Evolutionary conservation across 345 rosid genomes (phyloP).

Genomic region (Balakata baccata): DNA sequence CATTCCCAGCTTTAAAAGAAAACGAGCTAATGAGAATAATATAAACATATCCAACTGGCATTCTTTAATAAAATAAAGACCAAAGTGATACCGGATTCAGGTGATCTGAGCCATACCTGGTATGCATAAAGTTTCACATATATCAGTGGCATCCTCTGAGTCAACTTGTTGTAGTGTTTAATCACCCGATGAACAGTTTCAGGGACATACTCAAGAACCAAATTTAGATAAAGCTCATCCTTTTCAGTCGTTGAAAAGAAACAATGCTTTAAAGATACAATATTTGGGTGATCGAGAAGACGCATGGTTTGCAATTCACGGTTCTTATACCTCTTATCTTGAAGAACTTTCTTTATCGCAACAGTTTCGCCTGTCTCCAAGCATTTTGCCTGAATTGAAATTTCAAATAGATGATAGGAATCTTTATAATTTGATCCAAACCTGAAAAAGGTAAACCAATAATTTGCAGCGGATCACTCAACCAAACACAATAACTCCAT

Average conservation of each 20-base stretch:
- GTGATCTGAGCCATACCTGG: constrained; percentile 48
- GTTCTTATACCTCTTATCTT: constrained; percentile 95
- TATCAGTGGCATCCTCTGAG: constrained; percentile 84
- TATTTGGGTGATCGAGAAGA: constrained; percentile 91
- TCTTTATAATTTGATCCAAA: not conserved
- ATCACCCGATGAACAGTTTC: constrained; percentile 91
- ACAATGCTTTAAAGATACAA: constrained; percentile 85
- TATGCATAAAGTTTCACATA: constrained; percentile 89
- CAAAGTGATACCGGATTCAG: not conserved
- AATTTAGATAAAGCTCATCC: constrained; percentile 91
- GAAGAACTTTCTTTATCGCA: constrained; percentile 96
- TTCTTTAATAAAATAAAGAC: not conserved
- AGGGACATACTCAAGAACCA: constrained; percentile 95
- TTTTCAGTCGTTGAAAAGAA: constrained; percentile 96
- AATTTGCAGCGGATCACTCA: not conserved
- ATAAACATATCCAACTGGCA: not conserved
- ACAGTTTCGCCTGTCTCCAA: constrained; percentile 95
- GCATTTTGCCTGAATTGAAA: constrained; percentile 68
- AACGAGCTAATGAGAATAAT: not conserved
- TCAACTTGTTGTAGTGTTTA: constrained; percentile 86
- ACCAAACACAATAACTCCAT: constrained; percentile 1
- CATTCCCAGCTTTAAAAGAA: not conserved
- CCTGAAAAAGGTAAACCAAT: not conserved
- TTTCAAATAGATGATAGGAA: constrained; percentile 1
- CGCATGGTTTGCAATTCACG: constrained; percentile 99